phyloP scores from a whole-genome alignment of 2,329 filamentous ascomycete species.

The Apiospora sp. region DNA sequence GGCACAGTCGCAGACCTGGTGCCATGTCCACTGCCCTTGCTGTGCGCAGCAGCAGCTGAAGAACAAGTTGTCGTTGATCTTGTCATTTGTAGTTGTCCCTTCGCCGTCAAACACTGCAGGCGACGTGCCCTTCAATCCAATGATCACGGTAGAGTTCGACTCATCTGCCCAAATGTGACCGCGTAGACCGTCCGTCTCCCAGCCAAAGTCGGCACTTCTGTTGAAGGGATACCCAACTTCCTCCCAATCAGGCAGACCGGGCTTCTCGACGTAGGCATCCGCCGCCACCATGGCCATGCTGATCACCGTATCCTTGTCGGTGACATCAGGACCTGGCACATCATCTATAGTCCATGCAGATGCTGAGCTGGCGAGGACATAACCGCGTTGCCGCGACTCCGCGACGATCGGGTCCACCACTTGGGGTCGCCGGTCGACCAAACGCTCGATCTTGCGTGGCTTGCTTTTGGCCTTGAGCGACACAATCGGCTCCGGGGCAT shows the following conservation, averaged over 20 bases:
- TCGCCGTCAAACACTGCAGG: constrained; percentile 95
- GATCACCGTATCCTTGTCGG: constrained; percentile 84
- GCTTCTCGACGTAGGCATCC: constrained; percentile 84
- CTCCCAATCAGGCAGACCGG: constrained; percentile 80
- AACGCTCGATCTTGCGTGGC: constrained; percentile 76
- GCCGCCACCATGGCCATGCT: constrained; percentile 88
- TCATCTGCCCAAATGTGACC: constrained; percentile 93
- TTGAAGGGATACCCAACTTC: constrained; percentile 84
- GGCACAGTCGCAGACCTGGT: constrained; percentile 92
- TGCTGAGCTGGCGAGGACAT: constrained; percentile 71
- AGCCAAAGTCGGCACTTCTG: constrained; percentile 88
- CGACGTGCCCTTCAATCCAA: constrained; percentile 91
- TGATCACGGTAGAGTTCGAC: constrained; percentile 84
- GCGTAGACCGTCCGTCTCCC: constrained; percentile 86
- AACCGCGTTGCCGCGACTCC: constrained; percentile 73
- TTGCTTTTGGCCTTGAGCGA: constrained; percentile 69
- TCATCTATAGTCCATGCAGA: constrained; percentile 86
- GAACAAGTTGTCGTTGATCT: constrained; percentile 96
- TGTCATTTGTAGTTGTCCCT: constrained; percentile 96
- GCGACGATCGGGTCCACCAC: constrained; percentile 82
- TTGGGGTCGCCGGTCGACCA: constrained; percentile 78
- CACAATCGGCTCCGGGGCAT: constrained; percentile 58
- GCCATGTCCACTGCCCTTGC: constrained; percentile 88
- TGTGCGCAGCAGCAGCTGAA: constrained; percentile 98
- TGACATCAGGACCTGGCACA: constrained; percentile 79